Evolutionary conservation across 2,329 filamentous ascomycete genomes (phyloP), one percentile per base, ranked within the genome.

Genomic region (Ciborinia camelliae): DNA sequence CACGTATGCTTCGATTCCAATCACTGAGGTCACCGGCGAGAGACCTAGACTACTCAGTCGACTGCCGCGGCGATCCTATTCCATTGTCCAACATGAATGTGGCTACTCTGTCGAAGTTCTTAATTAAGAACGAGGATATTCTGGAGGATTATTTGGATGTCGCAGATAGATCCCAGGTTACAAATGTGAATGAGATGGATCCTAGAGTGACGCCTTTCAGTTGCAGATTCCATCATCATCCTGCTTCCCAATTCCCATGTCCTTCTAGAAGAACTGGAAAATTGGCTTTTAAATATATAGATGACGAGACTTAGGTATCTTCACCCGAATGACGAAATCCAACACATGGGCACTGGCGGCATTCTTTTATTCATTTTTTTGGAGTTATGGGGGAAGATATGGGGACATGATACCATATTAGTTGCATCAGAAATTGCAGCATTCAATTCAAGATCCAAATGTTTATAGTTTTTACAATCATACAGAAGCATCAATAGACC

Each of bases 191-290:
- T 20, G 48, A 32, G 8, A 32, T 51, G 26, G 48, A 32, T 20
- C 28, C 48, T 5, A 51, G 48, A 51, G 3, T 1, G 15, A 1
- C 8, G 9, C 3, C 8, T 32, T 2, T 51, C 9, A 20, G 18
- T 32, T 51, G 28, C 9, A 51, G 0, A 20, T 32, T 10, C 8
- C 8, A 32, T 51, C 18, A 51, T 32, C 28, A n/a, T 30, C 48
- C 48, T 30, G 15, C 5, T 1, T 12, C 8, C 1, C 3, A 1
- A 12, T 12, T 2, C 20, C 48, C 4, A 8, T 51, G 18, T 18
- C 41, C 18, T 30, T 51, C 18, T 8, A 6, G 1, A 2, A 4
- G 0, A 2, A 51, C 6, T 7, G 9, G 3, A 2, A 15, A 3
- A 20, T 3, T n/a, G 1, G 15, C 1, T 5, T 12, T 12, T 9